These are phyloP conservation scores for Canavalia ensiformis DNA, from an alignment of 306 rosid species.

Conservation along the genomic window DNA sequence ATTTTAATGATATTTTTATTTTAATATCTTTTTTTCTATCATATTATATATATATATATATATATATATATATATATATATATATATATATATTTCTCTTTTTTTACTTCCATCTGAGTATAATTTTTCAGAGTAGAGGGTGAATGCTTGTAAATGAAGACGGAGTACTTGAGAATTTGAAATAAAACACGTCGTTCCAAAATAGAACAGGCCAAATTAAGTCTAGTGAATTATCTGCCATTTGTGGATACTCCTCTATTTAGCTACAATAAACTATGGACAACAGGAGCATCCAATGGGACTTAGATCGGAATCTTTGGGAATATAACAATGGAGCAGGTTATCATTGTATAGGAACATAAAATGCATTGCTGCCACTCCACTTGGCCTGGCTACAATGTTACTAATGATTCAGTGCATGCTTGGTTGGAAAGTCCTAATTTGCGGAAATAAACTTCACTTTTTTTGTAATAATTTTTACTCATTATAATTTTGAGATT, in stretches of 20 bases:
- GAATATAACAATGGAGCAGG: background rate
- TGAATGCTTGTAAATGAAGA: slow-evolving; percentile 8
- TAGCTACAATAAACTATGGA: background rate
- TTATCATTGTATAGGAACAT: background rate
- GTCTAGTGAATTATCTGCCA: background rate
- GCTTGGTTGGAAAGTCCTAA: background rate
- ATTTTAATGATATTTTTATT: no score
- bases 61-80: no score
- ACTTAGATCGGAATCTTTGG: background rate
- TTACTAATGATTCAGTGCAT: background rate
- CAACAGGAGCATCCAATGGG: background rate
- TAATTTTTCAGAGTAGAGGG: no score
- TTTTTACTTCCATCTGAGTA: no score
- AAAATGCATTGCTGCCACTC: slow-evolving; percentile 7
- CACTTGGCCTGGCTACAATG: slow-evolving; percentile 20
- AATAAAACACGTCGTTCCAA: background rate
- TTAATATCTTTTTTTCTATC: no score
- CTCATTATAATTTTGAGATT: background rate
- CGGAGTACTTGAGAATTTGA: slow-evolving; percentile 1
- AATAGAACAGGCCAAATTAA: background rate
- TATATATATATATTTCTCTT: no score
- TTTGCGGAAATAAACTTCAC: background rate
- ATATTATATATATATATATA: no score
- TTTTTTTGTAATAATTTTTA: background rate
- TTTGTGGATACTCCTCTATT: background rate